Evolutionary conservation across 352 stramenopile genomes (phyloP).

Genomic region (Globisporangium parvum): DNA sequence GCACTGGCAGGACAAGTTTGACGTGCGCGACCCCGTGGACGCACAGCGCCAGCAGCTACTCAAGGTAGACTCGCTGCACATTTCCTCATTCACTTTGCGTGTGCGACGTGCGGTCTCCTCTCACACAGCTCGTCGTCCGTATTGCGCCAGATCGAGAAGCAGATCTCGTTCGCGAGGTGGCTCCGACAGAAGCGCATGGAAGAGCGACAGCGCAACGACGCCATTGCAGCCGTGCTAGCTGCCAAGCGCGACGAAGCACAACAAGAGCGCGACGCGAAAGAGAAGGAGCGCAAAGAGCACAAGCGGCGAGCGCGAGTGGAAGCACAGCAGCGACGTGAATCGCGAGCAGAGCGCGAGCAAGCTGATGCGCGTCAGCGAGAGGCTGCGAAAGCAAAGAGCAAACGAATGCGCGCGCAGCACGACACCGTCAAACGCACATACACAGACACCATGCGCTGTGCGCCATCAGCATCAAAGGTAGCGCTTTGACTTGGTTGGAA

Average conservation of each 20-base stretch:
- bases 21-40: constrained; percentile 26
- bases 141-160: constrained; percentile 30
- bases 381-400: constrained; percentile 1
- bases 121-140: neutral
- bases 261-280: constrained; percentile 4
- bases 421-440: constrained; percentile 7
- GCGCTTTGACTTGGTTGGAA: too few species aligned
- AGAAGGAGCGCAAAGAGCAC: constrained; percentile 15
- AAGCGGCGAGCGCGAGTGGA: constrained; percentile 12
- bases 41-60: constrained; percentile 40
- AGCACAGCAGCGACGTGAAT: constrained; percentile 1
- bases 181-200: constrained; percentile 24
- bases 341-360: constrained; percentile 1
- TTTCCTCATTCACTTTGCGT: neutral
- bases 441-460: constrained; percentile 8
- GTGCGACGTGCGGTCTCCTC: neutral
- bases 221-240: neutral
- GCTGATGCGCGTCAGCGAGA: constrained; percentile 3
- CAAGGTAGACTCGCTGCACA: constrained; percentile 22
- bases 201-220: neutral
- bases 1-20: constrained; percentile 67
- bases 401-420: neutral
- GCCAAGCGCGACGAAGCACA: constrained; percentile 17
- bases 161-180: constrained; percentile 41
- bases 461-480: constrained; percentile 1